Evolutionary conservation across 352 stramenopile genomes (phyloP).

Genomic region (Phytopythium boreale): DNA sequence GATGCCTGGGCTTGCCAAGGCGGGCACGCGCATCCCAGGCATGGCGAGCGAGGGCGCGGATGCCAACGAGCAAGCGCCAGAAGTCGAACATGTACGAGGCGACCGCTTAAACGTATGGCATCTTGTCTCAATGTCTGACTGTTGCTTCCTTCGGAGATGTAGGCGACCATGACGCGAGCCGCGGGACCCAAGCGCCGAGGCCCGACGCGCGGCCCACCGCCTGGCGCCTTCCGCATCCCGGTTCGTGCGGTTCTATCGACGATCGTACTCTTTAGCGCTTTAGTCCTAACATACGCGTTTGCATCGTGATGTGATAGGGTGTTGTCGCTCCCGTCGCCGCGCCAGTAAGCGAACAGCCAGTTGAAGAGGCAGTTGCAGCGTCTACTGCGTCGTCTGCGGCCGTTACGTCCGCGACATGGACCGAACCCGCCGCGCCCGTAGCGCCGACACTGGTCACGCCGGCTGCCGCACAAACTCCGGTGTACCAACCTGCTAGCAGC

Average conservation of each 20-base stretch:
- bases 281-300: not conserved
- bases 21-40: constrained; percentile 60
- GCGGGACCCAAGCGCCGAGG: constrained; percentile 74
- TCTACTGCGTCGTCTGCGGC: not conserved
- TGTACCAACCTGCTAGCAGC: not conserved
- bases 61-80: constrained; percentile 17
- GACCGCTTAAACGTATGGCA: not conserved
- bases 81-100: constrained; percentile 49
- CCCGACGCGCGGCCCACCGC: constrained; percentile 49
- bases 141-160: not conserved
- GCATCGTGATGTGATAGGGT: not conserved
- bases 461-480: not conserved
- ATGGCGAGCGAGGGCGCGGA: constrained; percentile 38
- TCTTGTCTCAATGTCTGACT: not conserved
- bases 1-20: constrained; percentile 77
- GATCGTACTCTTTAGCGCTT: not conserved
- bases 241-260: constrained; percentile 12
- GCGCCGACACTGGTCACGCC: not conserved
- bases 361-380: not conserved
- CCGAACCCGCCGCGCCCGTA: not conserved
- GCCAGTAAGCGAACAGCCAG: not conserved
- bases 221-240: constrained; percentile 61
- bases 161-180: constrained; percentile 78
- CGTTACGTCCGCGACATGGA: not conserved
- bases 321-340: constrained; percentile 2